Percentiles rank a stretch among this genome's conserved stretches.
Evolutionary conservation across 208 protist species (phyloP).

Genomic region (Leishmania guyanensis): DNA sequence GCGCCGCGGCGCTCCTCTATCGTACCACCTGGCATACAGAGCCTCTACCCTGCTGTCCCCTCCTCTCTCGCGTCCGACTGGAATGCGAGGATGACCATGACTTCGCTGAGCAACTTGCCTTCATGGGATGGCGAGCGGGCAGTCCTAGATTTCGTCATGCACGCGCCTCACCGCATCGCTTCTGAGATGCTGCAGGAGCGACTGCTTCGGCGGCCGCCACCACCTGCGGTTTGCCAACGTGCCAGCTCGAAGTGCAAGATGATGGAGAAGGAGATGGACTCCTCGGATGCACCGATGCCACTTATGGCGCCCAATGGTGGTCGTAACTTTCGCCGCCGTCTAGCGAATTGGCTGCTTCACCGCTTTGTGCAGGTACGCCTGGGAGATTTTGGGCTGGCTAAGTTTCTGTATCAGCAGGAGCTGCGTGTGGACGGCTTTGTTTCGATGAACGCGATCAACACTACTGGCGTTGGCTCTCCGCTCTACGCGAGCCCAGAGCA

Average conservation of each 20-base stretch:
- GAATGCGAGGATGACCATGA: background rate
- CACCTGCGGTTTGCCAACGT: too few relatives aligned
- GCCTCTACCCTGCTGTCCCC: background rate
- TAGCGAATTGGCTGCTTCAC: conserved; percentile 46
- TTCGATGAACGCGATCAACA: conserved; percentile 58
- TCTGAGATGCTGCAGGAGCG: conserved; percentile 22
- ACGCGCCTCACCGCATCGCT: conserved; percentile 13
- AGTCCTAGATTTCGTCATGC: conserved; percentile 24
- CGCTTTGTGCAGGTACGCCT: conserved; percentile 74
- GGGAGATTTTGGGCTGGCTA: conserved; percentile 84
- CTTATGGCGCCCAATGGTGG: background rate
- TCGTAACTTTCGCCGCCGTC: conserved; percentile 16
- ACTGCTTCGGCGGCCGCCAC: conserved; percentile 17
- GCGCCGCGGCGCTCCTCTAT: background rate
- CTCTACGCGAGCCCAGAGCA: conserved; percentile 91
- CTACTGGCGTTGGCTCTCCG: conserved; percentile 79
- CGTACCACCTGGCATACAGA: background rate
- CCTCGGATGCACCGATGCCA: background rate
- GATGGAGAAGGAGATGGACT: background rate
- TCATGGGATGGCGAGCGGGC: conserved; percentile 19
- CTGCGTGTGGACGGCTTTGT: conserved; percentile 46
- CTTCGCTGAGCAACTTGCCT: conserved; percentile 21
- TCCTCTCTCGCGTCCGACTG: background rate
- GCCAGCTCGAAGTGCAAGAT: background rate
- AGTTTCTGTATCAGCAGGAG: conserved; percentile 40